phyloP scores from a whole-genome alignment of 345 rosid species.

The Angophora floribunda region DNA sequence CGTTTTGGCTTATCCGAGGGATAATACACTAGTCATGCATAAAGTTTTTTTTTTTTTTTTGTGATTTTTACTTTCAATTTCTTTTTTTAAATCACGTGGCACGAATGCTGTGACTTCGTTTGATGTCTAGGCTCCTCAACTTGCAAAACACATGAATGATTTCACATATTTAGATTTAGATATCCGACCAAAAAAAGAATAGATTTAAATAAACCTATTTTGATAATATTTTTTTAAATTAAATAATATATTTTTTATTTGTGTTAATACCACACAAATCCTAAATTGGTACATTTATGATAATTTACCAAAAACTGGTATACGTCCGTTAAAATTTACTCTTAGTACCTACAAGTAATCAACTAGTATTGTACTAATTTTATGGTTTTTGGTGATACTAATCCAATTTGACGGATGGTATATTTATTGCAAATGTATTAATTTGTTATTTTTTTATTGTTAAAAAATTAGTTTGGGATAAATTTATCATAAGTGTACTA shows the following conservation, averaged over 20 bases:
- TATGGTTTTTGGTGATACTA: too few species aligned
- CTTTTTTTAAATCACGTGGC: not conserved
- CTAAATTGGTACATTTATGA: accelerated
- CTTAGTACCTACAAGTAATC: too few species aligned
- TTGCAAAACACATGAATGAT: not conserved
- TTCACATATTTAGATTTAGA: not conserved
- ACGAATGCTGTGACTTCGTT: not conserved
- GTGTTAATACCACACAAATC: too few species aligned
- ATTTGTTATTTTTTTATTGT: accelerated
- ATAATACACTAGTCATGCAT: not conserved
- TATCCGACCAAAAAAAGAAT: too few species aligned
- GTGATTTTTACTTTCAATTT: too few species aligned
- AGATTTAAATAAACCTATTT: too few species aligned
- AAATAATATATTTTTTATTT: not conserved
- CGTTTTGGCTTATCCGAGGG: not conserved
- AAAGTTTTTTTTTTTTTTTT: too few species aligned
- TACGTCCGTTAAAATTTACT: too few species aligned
- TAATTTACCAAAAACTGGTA: too few species aligned
- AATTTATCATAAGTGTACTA: too few species aligned
- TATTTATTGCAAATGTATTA: accelerated
- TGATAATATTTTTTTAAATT: not conserved
- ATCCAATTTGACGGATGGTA: accelerated
- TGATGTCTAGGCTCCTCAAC: not conserved
- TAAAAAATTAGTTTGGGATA: too few species aligned
- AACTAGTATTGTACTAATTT: too few species aligned